Conservation (phyloP, 2,329 filamentous ascomycete genomes). For the Monilinia fructigena region DNA sequence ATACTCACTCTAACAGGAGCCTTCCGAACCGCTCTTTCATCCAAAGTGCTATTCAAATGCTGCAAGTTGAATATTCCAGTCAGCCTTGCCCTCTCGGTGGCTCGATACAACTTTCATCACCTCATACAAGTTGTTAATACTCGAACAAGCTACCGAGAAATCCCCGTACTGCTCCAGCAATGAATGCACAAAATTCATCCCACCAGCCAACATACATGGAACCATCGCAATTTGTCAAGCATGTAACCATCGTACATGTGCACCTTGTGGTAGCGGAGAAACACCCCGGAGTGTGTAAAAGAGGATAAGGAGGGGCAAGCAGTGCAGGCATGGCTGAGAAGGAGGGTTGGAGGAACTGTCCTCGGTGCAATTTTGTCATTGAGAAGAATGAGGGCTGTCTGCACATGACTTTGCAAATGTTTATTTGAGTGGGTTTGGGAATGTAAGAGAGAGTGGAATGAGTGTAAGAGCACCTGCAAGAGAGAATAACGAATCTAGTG, state of each 20-base stretch:
- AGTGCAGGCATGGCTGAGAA: conserved; percentile 32
- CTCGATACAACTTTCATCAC: conserved; percentile 24
- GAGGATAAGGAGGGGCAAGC: conserved; percentile 33
- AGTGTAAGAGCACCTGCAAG: conserved; percentile 29
- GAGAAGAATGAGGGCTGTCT: conserved; percentile 37
- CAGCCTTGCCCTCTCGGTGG: conserved; percentile 9
- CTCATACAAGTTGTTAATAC: conserved; percentile 31
- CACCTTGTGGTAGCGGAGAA: conserved; percentile 30
- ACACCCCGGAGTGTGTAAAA: conserved; percentile 35
- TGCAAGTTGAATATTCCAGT: conserved; percentile 24
- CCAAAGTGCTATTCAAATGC: conserved; percentile 29
- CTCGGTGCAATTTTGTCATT: conserved; percentile 33
- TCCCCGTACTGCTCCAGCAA: conserved; percentile 35
- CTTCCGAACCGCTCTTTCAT: conserved; percentile 30
- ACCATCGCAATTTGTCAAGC: conserved; percentile 30
- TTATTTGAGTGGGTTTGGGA: conserved; percentile 36
- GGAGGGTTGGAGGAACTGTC: conserved; percentile 36
- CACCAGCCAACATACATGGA: conserved; percentile 31
- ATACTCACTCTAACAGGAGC: conserved; percentile 24
- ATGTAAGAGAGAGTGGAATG: conserved; percentile 32
- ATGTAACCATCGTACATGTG: conserved; percentile 33
- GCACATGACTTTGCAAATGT: conserved; percentile 39
- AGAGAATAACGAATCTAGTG: conserved; percentile 2
- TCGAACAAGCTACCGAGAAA: conserved; percentile 37
- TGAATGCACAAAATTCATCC: conserved; percentile 35